Percentiles rank a stretch among this genome's conserved stretches.
Conservation (phyloP, 306 rosid genomes). For the Prunus padus region DNA sequence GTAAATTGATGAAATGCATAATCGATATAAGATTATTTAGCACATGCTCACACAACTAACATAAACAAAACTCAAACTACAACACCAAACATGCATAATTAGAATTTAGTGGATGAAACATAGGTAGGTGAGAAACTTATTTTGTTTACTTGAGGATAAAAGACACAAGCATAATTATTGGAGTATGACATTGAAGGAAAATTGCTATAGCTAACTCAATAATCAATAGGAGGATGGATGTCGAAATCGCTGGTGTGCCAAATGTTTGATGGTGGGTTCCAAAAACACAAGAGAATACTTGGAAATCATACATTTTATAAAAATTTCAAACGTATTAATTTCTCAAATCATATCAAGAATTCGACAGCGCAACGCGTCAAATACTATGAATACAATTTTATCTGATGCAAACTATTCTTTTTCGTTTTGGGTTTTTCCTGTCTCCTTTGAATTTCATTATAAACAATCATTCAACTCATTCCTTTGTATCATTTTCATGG, state of each 20-base stretch:
- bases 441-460: constrained; percentile 4
- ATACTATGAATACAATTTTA: neutral
- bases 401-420: neutral
- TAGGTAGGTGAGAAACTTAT: too few species aligned
- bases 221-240: constrained; percentile 7
- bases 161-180: neutral
- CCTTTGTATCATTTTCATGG: constrained; percentile 43
- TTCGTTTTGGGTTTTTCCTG: neutral
- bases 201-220: neutral
- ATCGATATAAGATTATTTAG: too few species aligned
- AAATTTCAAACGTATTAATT: neutral
- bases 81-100: too few species aligned
- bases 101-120: too few species aligned
- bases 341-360: neutral
- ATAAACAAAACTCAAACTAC: too few species aligned
- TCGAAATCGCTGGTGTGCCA: neutral
- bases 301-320: neutral
- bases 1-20: too few species aligned
- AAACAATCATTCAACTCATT: constrained; percentile 41
- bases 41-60: too few species aligned
- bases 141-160: neutral
- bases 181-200: neutral
- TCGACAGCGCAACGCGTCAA: neutral
- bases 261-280: neutral
- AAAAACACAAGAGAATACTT: neutral